phyloP scores from a whole-genome alignment of 805 yeast species.

The Lachancea fermentati region DNA sequence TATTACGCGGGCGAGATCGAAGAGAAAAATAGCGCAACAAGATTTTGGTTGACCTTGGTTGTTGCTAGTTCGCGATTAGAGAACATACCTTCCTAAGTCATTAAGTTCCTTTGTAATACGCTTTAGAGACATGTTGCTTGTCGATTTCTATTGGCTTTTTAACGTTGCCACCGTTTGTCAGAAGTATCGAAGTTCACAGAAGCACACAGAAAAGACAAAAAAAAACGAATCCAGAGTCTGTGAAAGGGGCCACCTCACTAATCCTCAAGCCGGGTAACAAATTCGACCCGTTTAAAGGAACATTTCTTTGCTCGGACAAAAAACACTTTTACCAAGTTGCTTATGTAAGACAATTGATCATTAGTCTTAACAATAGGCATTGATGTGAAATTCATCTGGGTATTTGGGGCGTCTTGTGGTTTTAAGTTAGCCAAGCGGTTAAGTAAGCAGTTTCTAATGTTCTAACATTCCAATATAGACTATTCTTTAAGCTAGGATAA shows the following conservation, averaged over 20 bases:
- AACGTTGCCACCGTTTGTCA: conserved; percentile 4
- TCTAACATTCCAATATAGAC: no score
- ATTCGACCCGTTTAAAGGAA: no score
- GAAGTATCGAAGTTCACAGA: conserved; percentile 1
- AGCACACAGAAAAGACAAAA: not conserved
- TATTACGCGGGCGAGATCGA: not conserved
- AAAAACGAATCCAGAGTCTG: not conserved
- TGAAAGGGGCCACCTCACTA: not conserved
- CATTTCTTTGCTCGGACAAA: no score
- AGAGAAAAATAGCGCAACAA: not conserved
- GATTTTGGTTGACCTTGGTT: not conserved
- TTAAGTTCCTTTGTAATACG: conserved; percentile 94
- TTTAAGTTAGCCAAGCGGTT: no score
- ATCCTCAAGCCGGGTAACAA: not conserved
- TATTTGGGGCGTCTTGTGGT: no score
- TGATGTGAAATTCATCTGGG: no score
- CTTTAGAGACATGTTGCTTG: conserved; percentile 71
- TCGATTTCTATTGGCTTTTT: conserved; percentile 1
- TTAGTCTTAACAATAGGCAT: no score
- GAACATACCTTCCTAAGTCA: conserved; percentile 86
- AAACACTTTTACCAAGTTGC: no score
- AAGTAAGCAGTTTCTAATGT: no score
- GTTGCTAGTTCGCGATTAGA: not conserved
- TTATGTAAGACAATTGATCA: no score
- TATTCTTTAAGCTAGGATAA: no score